Percentiles rank a stretch among this genome's conserved stretches.
phyloP scores from a whole-genome alignment of 106 monocot species.

The Posidonia australis region DNA sequence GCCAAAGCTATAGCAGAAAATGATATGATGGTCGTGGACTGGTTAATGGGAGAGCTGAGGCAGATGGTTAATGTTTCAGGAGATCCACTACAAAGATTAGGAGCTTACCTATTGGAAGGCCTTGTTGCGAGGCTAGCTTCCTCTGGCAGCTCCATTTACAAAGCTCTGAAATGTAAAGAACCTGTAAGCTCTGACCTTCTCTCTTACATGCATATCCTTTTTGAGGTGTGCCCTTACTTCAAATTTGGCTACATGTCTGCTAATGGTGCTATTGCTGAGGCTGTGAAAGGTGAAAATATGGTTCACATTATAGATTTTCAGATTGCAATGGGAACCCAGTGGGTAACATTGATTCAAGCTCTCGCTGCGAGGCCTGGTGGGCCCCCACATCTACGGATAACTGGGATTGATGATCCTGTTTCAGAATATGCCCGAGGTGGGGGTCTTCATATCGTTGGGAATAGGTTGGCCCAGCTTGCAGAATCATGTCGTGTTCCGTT shows the following conservation, averaged over 20 bases:
- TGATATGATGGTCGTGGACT: constrained; percentile 20
- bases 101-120: constrained; percentile 83
- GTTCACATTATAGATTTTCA: constrained; percentile 94
- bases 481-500: constrained; percentile 52
- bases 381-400: constrained; percentile 67
- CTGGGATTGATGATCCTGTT: constrained; percentile 71
- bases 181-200: constrained; percentile 67
- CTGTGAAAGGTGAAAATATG: constrained; percentile 45
- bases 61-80: constrained; percentile 89
- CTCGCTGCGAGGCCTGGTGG: constrained; percentile 74
- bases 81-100: constrained; percentile 62
- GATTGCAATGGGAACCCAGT: constrained; percentile 82
- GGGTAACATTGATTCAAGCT: constrained; percentile 80
- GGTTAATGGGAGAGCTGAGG: constrained; percentile 40
- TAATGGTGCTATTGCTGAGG: constrained; percentile 92
- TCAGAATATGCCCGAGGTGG: constrained; percentile 74
- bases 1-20: constrained; percentile 65
- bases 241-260: constrained; percentile 95
- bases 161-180: constrained; percentile 70
- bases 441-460: constrained; percentile 61
- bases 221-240: constrained; percentile 83
- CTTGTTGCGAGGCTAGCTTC: constrained; percentile 57
- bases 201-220: constrained; percentile 86
- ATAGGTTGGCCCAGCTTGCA: constrained; percentile 42
- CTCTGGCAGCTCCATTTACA: constrained; percentile 84